Percentiles rank a stretch among this genome's conserved stretches.
Conservation (phyloP, 169 alveolate species). For the Babesia bigemina region DNA sequence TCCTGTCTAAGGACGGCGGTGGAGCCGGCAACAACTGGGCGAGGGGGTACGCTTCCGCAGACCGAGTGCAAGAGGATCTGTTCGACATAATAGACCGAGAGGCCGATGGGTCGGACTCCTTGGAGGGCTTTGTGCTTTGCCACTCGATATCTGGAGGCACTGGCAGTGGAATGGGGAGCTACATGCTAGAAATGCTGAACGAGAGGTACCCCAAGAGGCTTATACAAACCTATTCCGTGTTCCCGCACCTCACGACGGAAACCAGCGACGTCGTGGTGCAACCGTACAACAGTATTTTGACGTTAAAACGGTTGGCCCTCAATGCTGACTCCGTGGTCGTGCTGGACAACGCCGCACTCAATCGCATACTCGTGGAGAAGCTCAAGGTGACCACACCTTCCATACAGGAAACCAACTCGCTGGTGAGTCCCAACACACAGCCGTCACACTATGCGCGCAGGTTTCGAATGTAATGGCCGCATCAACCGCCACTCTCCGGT, state of each 20-base stretch:
- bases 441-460: not conserved
- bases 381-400: slow-evolving; percentile 80
- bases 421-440: slow-evolving; percentile 10
- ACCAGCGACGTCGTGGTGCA: slow-evolving; percentile 98
- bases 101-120: slow-evolving; percentile 97
- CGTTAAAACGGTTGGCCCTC: slow-evolving; percentile 86
- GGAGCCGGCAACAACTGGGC: slow-evolving; percentile 99
- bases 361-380: slow-evolving; percentile 94
- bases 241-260: slow-evolving; percentile 90
- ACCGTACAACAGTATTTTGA: slow-evolving; percentile 96
- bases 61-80: slow-evolving; percentile 92
- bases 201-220: slow-evolving; percentile 93
- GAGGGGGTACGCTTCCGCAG: slow-evolving; percentile 93
- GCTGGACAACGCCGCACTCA: slow-evolving; percentile 97
- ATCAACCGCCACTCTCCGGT: slow-evolving; percentile 84
- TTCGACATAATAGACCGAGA: slow-evolving; percentile 98
- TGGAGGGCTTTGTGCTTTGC: slow-evolving; percentile 97
- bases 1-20: slow-evolving; percentile 95
- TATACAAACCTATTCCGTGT: slow-evolving; percentile 88
- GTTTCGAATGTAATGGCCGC: slow-evolving; percentile 81
- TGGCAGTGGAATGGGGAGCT: slow-evolving; percentile 99
- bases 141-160: slow-evolving; percentile 99
- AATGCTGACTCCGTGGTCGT: slow-evolving; percentile 97
- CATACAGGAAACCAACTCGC: slow-evolving; percentile 51
- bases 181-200: slow-evolving; percentile 92